phyloP scores from a whole-genome alignment of 164 flowering plant species.

The Umbellularia californica region DNA sequence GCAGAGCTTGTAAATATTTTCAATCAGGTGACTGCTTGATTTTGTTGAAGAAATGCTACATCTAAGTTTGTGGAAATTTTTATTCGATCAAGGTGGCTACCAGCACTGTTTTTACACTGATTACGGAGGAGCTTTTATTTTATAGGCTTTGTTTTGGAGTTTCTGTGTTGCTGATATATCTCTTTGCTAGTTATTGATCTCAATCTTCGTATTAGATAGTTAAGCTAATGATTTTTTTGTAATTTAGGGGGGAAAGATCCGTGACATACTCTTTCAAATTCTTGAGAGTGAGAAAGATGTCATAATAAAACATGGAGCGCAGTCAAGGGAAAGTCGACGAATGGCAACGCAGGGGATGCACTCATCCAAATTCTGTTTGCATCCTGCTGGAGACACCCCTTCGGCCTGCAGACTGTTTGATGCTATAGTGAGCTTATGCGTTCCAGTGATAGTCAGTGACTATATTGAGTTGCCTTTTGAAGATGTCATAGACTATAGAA shows the following conservation, averaged over 20 bases:
- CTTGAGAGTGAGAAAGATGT: constrained; percentile 77
- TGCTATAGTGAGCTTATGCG: constrained; percentile 92
- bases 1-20: too few relatives aligned
- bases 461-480: constrained; percentile 92
- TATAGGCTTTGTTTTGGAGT: too few relatives aligned
- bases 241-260: constrained; percentile 88
- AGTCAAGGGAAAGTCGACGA: constrained; percentile 93
- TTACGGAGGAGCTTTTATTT: too few relatives aligned
- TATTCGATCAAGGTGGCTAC: too few relatives aligned
- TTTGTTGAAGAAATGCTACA: too few relatives aligned
- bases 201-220: neutral
- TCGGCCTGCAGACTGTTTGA: constrained; percentile 99
- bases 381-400: constrained; percentile 99
- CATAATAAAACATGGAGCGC: constrained; percentile 88
- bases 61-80: too few relatives aligned
- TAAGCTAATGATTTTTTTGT: constrained; percentile 3
- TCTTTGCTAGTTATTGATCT: too few relatives aligned
- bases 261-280: constrained; percentile 80
- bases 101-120: too few relatives aligned
- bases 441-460: constrained; percentile 92
- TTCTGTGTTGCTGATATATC: too few relatives aligned
- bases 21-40: too few relatives aligned
- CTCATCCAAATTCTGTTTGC: constrained; percentile 88
- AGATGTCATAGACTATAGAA: constrained; percentile 79
- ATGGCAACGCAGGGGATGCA: constrained; percentile 94